phyloP scores from a whole-genome alignment of 495 filamentous ascomycete genomes.

The Pseudoneurospora amorphoporcata region DNA sequence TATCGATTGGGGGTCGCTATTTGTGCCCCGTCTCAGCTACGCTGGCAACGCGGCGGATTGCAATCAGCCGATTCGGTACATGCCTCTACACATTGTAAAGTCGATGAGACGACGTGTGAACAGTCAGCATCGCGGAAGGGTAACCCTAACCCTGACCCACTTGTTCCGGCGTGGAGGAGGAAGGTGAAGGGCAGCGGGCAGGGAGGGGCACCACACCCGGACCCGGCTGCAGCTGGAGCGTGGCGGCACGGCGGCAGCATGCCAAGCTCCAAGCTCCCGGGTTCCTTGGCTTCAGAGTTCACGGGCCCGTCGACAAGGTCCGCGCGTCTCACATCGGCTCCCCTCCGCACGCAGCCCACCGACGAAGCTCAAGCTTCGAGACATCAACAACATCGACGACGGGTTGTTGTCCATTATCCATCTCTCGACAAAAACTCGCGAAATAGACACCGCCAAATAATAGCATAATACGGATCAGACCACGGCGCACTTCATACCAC shows the following conservation, averaged over 20 bases:
- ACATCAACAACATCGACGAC: neutral
- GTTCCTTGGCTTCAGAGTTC: neutral
- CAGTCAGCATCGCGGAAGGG: neutral
- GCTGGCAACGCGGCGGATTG: too few relatives aligned
- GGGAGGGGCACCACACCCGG: neutral
- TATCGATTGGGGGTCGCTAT: too few relatives aligned
- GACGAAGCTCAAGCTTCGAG: neutral
- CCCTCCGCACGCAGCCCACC: neutral
- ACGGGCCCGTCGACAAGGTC: neutral
- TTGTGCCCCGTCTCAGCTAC: too few relatives aligned
- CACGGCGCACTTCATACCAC: neutral
- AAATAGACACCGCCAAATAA: neutral
- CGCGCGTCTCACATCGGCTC: neutral
- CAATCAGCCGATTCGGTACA: too few relatives aligned
- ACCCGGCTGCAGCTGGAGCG: neutral
- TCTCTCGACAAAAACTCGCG: neutral
- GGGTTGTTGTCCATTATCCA: neutral
- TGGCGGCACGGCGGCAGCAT: neutral
- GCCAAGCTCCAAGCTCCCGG: neutral
- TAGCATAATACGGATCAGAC: neutral
- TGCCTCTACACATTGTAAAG: too few relatives aligned
- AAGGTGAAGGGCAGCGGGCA: neutral
- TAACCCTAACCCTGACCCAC: neutral
- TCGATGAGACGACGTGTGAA: neutral
- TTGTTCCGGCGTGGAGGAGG: neutral